Percentiles rank a stretch among this genome's conserved stretches.
Evolutionary conservation across 495 filamentous ascomycete genomes (phyloP).

Genomic region (Neurospora hispaniola): DNA sequence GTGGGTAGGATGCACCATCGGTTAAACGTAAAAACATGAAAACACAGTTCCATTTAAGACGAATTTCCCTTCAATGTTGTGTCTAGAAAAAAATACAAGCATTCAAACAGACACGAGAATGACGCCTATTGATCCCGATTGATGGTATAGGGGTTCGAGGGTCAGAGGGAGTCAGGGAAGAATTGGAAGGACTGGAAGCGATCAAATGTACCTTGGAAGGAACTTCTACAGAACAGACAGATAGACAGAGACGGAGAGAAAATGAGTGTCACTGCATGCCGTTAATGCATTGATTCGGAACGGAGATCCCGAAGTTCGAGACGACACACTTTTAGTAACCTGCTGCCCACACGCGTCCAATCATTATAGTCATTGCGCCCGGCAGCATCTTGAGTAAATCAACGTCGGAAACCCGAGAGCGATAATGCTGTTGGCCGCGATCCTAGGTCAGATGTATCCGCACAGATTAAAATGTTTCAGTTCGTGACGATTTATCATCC

Average conservation of each 20-base stretch:
- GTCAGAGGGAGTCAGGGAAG: background rate
- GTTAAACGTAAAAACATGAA: background rate
- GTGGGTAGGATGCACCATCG: background rate
- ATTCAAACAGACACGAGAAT: background rate
- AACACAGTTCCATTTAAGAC: background rate
- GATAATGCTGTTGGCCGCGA: background rate
- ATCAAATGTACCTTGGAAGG: background rate
- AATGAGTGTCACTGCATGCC: background rate
- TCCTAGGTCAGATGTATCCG: background rate
- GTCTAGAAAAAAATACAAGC: background rate
- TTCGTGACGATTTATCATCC: background rate
- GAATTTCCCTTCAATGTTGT: background rate
- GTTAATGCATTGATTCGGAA: background rate
- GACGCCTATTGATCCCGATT: background rate
- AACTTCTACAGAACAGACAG: background rate
- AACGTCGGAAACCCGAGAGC: background rate
- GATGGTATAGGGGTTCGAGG: background rate
- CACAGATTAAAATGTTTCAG: background rate
- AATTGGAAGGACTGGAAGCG: background rate
- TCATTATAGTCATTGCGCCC: background rate
- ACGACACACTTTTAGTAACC: background rate
- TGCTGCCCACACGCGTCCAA: background rate
- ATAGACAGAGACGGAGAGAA: background rate
- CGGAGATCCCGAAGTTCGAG: background rate
- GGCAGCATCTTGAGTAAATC: background rate